Evolutionary conservation across 129 eudicot genomes (phyloP).

Genomic region (Centrapalus pauciflorus): DNA sequence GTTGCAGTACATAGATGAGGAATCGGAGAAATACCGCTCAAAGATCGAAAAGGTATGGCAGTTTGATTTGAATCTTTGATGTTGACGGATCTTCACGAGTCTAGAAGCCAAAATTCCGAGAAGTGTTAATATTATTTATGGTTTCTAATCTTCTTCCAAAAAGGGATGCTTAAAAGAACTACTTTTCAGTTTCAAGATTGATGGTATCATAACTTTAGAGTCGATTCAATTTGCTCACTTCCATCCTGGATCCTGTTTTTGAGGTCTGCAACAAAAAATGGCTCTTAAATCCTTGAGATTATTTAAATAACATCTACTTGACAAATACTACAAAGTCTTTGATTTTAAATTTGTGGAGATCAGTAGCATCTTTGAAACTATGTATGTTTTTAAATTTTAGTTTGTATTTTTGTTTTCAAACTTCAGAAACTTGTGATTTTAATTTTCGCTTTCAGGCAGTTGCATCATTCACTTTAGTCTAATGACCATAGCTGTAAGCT

Average conservation of each 20-base stretch:
- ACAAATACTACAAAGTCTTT: background rate
- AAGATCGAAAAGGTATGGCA: slow-evolving; percentile 57
- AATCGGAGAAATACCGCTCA: slow-evolving; percentile 67
- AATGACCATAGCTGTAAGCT: slow-evolving; percentile 11
- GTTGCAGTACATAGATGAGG: slow-evolving; percentile 85
- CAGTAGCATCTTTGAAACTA: background rate
- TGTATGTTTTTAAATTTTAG: background rate
- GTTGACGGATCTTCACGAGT: background rate
- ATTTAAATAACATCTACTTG: background rate
- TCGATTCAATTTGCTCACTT: background rate
- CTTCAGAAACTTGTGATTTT: background rate
- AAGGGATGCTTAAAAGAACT: background rate
- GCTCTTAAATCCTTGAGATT: background rate
- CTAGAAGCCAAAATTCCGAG: background rate
- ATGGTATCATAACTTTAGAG: background rate
- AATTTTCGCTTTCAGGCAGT: slow-evolving; percentile 57
- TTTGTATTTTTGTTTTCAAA: background rate
- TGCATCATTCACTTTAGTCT: slow-evolving; percentile 63
- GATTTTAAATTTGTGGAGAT: background rate
- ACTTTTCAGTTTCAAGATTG: background rate
- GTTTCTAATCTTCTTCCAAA: background rate
- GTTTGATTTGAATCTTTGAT: background rate
- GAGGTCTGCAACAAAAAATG: background rate
- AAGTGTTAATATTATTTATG: background rate
- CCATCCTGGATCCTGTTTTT: background rate